phyloP scores from a whole-genome alignment of 2,329 filamentous ascomycete genomes.

The Neonectria punicea region DNA sequence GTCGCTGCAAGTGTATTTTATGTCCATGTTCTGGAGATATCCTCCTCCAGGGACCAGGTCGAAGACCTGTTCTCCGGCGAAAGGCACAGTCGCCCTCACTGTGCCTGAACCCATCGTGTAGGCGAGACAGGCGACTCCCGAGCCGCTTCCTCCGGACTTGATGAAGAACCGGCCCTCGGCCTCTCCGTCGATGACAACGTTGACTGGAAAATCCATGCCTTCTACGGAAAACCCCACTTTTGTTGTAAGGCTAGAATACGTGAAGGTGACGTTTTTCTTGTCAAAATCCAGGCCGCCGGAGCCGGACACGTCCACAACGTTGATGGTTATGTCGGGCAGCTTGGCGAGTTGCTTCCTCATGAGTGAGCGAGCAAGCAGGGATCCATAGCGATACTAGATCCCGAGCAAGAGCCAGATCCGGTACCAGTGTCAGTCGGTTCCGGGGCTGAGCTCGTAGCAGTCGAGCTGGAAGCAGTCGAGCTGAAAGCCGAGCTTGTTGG shows the following conservation, averaged over 20 bases:
- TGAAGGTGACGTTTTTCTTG: conserved; percentile 3
- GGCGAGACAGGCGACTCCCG: conserved; percentile 10
- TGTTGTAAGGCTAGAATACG: conserved; percentile 5
- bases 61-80: conserved; percentile 5
- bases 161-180: conserved; percentile 8
- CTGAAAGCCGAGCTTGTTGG: neutral
- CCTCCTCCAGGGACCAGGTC: conserved; percentile 16
- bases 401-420: conserved; percentile 1
- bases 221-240: neutral
- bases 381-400: conserved; percentile 11
- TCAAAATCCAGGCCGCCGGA: conserved; percentile 1
- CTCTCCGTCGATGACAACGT: conserved; percentile 6
- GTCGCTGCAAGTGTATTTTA: conserved; percentile 8
- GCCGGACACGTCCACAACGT: conserved; percentile 8
- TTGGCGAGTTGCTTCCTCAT: conserved; percentile 10
- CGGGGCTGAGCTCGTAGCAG: conserved; percentile 9
- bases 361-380: conserved; percentile 3
- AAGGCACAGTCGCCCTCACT: neutral
- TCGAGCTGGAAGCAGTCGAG: neutral
- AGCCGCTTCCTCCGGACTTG: conserved; percentile 9
- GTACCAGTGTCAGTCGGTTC: neutral
- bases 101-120: conserved; percentile 9
- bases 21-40: conserved; percentile 13
- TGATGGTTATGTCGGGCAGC: neutral
- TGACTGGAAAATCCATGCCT: neutral